Percentiles rank a stretch among this genome's conserved stretches.
These are phyloP conservation scores for Ceratobasidium sp. DNA, from an alignment of 1,284 basidiomycete species.

Conservation along the genomic window DNA sequence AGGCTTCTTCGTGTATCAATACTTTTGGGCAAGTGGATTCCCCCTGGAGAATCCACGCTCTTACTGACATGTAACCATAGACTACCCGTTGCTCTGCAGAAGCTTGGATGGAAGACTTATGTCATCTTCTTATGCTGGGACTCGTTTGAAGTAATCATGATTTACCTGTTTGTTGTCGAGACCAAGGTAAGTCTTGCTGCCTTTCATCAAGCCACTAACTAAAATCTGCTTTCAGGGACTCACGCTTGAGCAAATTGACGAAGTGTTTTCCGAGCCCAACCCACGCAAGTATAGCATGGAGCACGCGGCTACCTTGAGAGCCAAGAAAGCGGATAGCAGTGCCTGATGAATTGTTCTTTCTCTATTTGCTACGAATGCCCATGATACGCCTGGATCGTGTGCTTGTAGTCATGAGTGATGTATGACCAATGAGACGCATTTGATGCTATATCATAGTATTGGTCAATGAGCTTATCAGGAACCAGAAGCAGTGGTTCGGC, in stretches of 20 bases:
- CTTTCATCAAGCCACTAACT: constrained; percentile 26
- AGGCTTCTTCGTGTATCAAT: constrained; percentile 55
- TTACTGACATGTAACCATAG: constrained; percentile 43
- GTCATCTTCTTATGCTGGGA: constrained; percentile 62
- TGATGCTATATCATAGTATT: too few species aligned
- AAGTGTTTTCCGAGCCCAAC: constrained; percentile 57
- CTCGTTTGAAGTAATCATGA: constrained; percentile 61
- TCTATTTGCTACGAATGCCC: neutral
- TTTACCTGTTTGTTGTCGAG: constrained; percentile 61
- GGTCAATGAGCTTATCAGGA: too few species aligned
- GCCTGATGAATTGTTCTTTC: neutral
- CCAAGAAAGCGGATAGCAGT: neutral
- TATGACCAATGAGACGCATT: too few species aligned
- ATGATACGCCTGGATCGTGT: too few species aligned
- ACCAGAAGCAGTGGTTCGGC: too few species aligned
- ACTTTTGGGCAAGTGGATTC: constrained; percentile 50
- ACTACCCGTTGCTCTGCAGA: constrained; percentile 56
- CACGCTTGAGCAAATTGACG: constrained; percentile 62
- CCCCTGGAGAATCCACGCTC: neutral
- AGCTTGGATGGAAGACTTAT: constrained; percentile 59
- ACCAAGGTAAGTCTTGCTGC: constrained; percentile 44
- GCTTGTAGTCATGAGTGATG: too few species aligned
- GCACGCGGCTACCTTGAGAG: constrained; percentile 36
- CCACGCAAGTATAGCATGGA: constrained; percentile 54
- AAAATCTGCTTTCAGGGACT: constrained; percentile 49